phyloP scores from a whole-genome alignment of 768 basidiomycete genomes.

The Pleurotus giganteus region DNA sequence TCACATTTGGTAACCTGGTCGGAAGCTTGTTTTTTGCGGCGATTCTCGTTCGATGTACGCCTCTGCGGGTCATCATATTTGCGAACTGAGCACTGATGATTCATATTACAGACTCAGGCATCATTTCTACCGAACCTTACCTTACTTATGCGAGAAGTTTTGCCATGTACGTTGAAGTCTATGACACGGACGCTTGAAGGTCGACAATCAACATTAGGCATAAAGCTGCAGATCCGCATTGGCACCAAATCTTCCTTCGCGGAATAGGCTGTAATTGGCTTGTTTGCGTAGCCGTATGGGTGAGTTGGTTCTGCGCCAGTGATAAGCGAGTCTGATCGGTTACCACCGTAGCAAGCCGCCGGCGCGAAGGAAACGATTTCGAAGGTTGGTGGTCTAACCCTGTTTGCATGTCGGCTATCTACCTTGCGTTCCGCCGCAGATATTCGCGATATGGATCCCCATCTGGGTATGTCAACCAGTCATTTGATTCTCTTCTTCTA shows the following conservation, averaged over 20 bases:
- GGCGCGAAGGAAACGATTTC: constrained; percentile 67
- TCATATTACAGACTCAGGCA: constrained; percentile 53
- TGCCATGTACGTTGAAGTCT: constrained; percentile 48
- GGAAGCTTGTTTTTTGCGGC: constrained; percentile 72
- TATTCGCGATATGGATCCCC: constrained; percentile 68
- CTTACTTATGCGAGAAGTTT: constrained; percentile 47
- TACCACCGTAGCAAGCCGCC: constrained; percentile 55
- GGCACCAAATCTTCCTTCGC: constrained; percentile 72
- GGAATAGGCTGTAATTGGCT: constrained; percentile 81
- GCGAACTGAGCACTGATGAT: not conserved
- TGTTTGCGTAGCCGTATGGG: constrained; percentile 73
- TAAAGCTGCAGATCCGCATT: constrained; percentile 62
- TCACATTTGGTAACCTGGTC: constrained; percentile 65
- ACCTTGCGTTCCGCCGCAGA: constrained; percentile 26
- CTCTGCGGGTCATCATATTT: not conserved
- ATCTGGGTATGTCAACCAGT: constrained; percentile 55
- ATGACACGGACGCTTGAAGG: not conserved
- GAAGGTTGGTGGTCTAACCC: constrained; percentile 38
- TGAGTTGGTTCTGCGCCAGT: constrained; percentile 28
- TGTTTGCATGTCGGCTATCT: not conserved
- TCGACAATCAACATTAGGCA: no score
- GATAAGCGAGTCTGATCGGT: not conserved
- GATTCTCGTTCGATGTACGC: constrained; percentile 62
- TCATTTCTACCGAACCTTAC: constrained; percentile 61
- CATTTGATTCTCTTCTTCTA: not conserved